These are phyloP conservation scores for Arthroderma sp. DNA, from an alignment of 2,329 filamentous ascomycete species.

Conservation along the genomic window DNA sequence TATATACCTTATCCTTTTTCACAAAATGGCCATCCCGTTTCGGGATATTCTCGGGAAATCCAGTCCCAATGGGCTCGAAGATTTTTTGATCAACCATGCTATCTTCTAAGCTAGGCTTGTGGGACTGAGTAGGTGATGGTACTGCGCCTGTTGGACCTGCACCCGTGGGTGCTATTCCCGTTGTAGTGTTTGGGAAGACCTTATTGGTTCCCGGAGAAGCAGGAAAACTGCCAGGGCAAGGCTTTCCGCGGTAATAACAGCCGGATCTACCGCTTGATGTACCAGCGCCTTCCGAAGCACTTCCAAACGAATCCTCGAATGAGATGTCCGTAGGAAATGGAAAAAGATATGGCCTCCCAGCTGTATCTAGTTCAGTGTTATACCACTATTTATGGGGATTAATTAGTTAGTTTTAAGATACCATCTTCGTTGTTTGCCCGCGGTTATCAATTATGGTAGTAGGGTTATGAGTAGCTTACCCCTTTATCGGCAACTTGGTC, in stretches of 20 bases:
- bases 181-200: not conserved
- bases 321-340: conserved; percentile 13
- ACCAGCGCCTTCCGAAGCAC: too few species aligned
- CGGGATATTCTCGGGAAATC: conserved; percentile 26
- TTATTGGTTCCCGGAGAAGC: not conserved
- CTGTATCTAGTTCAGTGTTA: too few species aligned
- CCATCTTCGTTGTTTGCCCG: too few species aligned
- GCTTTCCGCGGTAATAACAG: conserved; percentile 2
- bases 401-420: too few species aligned
- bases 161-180: not conserved
- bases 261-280: not conserved
- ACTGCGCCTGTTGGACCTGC: not conserved
- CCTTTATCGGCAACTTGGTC: too few species aligned
- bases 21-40: conserved; percentile 31
- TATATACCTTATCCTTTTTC: conserved; percentile 22
- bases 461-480: too few species aligned
- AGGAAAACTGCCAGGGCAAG: conserved; percentile 3
- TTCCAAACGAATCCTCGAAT: too few species aligned
- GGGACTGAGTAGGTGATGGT: not conserved
- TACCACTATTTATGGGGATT: too few species aligned
- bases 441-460: too few species aligned
- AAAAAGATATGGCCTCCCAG: too few species aligned
- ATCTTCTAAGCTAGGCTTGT: not conserved
- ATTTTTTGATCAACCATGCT: conserved; percentile 27
- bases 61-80: conserved; percentile 29